Conservation (phyloP, 129 eudicot genomes). For the Lactuca saligna region DNA sequence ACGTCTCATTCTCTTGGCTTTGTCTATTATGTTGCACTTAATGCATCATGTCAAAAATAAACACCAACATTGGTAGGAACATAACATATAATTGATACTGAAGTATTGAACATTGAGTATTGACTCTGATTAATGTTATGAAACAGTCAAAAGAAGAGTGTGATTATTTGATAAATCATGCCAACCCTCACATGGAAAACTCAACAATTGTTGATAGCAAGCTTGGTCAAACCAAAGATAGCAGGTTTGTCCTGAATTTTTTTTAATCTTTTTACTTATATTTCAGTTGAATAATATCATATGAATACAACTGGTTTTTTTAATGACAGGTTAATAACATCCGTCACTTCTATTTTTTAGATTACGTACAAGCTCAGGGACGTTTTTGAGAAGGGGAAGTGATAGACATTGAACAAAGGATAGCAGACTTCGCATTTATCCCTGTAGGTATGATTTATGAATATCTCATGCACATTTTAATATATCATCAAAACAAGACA, state of each 20-base stretch:
- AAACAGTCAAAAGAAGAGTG: conserved; percentile 96
- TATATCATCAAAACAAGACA: no score
- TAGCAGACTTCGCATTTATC: conserved; percentile 86
- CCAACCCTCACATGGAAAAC: conserved; percentile 83
- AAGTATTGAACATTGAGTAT: background rate
- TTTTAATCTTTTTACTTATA: conserved; percentile 17
- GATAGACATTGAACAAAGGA: conserved; percentile 91
- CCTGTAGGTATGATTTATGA: conserved; percentile 69
- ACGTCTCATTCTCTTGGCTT: no score
- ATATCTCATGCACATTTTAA: conserved; percentile 2
- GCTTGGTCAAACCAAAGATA: conserved; percentile 89
- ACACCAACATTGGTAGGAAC: no score
- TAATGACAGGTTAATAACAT: background rate
- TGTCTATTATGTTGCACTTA: no score
- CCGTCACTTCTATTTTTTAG: conserved; percentile 35
- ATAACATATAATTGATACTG: no score
- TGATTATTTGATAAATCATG: conserved; percentile 79
- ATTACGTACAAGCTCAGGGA: conserved; percentile 95
- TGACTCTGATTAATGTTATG: conserved; percentile 6
- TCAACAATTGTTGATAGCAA: conserved; percentile 97
- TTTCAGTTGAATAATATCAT: background rate
- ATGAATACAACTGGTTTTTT: background rate
- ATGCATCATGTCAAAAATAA: no score
- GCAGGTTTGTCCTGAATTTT: conserved; percentile 60
- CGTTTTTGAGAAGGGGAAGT: conserved; percentile 75